These are phyloP conservation scores for Chlamydomonas sp. DNA, from an alignment of 139 green algal species.

Conservation along the genomic window DNA sequence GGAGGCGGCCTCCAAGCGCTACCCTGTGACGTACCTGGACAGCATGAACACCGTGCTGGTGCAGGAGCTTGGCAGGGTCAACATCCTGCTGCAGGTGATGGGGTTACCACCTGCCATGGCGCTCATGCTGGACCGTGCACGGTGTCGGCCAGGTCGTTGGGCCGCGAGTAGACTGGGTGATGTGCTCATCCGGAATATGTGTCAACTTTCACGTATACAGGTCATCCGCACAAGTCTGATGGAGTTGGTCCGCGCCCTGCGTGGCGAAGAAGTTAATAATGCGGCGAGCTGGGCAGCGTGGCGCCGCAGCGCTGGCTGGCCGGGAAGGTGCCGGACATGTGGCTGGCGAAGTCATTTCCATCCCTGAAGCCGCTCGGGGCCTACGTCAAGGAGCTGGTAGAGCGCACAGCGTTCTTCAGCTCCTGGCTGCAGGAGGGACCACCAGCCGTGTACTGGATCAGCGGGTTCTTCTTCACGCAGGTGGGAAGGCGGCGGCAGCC, in stretches of 20 bases:
- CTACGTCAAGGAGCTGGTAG: slow-evolving; percentile 79
- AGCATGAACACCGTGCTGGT: slow-evolving; percentile 85
- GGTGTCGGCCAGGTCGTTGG: too few relatives aligned
- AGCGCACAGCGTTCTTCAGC: slow-evolving; percentile 67
- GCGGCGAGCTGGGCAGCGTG: too few relatives aligned
- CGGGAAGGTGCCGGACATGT: slow-evolving; percentile 81
- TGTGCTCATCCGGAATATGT: too few relatives aligned
- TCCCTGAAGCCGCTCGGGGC: slow-evolving; percentile 75
- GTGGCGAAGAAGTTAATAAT: too few relatives aligned
- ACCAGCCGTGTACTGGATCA: slow-evolving; percentile 78
- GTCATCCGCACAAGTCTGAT: slow-evolving; percentile 67
- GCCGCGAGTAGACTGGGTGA: too few relatives aligned
- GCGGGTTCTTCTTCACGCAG: slow-evolving; percentile 89
- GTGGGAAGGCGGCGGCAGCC: slow-evolving; percentile 14
- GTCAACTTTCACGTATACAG: not conserved
- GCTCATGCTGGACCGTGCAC: too few relatives aligned
- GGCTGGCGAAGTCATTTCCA: slow-evolving; percentile 78
- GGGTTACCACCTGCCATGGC: too few relatives aligned
- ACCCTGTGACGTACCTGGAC: slow-evolving; percentile 71
- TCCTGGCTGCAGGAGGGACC: slow-evolving; percentile 71
- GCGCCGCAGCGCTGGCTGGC: slow-evolving; percentile 48
- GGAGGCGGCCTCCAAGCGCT: slow-evolving; percentile 57
- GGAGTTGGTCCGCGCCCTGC: slow-evolving; percentile 61
- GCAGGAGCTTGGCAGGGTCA: slow-evolving; percentile 79
- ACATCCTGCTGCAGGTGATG: slow-evolving; percentile 64